Conservation (phyloP, 225 moss, liverwort and hornwort species). For the Physcomitrium patens region DNA sequence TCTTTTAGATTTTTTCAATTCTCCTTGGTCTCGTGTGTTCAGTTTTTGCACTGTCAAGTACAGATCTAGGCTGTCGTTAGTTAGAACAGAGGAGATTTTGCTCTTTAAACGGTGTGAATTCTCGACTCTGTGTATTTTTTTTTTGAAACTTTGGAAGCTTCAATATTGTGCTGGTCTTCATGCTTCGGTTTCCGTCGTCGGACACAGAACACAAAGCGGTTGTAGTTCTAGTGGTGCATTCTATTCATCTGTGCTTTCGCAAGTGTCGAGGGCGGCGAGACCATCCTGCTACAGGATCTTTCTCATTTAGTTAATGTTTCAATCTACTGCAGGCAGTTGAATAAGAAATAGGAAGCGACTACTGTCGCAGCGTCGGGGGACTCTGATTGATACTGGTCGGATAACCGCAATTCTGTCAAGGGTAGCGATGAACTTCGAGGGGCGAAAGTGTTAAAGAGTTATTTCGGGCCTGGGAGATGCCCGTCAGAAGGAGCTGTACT, state of each 20-base stretch:
- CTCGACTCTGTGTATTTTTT: background rate
- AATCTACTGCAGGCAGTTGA: too few relatives aligned
- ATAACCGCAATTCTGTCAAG: too few relatives aligned
- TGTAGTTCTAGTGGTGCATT: background rate
- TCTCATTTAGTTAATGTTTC: too few relatives aligned
- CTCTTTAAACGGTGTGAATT: background rate
- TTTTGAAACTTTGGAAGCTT: background rate
- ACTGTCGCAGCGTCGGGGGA: too few relatives aligned
- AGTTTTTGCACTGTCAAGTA: background rate
- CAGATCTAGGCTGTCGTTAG: background rate
- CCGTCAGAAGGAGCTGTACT: too few relatives aligned
- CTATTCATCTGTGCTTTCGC: background rate
- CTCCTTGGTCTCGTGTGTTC: background rate
- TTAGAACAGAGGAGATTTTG: background rate
- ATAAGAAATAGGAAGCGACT: too few relatives aligned
- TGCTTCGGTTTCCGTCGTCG: background rate
- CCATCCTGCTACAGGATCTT: too few relatives aligned
- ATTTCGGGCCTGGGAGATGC: too few relatives aligned
- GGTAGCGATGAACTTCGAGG: too few relatives aligned
- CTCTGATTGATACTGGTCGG: too few relatives aligned
- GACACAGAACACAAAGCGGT: background rate
- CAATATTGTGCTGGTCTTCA: background rate
- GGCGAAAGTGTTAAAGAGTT: too few relatives aligned
- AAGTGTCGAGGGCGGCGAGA: background rate
- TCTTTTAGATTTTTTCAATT: background rate